Percentiles rank a stretch among this genome's conserved stretches.
phyloP scores from a whole-genome alignment of 768 basidiomycete species.

The Cyathus striatus region DNA sequence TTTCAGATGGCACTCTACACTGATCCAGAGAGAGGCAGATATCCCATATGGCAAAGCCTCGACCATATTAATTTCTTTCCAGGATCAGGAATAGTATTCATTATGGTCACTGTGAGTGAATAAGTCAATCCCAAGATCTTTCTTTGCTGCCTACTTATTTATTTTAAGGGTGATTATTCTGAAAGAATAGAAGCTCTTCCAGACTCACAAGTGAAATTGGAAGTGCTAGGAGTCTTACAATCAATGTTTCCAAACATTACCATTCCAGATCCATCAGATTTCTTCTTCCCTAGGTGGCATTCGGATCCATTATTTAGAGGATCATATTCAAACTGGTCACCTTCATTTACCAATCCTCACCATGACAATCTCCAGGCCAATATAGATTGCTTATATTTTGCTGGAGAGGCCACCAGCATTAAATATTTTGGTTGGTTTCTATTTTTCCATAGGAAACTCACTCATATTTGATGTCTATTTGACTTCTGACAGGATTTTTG shows the following conservation, averaged over 20 bases:
- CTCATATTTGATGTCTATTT: slow-evolving; percentile 2
- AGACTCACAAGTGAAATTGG: slow-evolving; percentile 38
- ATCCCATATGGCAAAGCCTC: slow-evolving; percentile 65
- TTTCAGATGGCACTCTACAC: slow-evolving; percentile 54
- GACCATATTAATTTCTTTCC: slow-evolving; percentile 56
- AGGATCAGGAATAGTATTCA: slow-evolving; percentile 53
- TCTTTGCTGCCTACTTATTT: neutral
- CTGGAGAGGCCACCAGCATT: slow-evolving; percentile 56
- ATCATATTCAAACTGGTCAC: slow-evolving; percentile 68
- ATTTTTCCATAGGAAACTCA: neutral
- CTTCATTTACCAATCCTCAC: slow-evolving; percentile 49
- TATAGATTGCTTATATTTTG: slow-evolving; percentile 52
- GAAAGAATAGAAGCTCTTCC: slow-evolving; percentile 51
- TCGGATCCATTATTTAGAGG: slow-evolving; percentile 49
- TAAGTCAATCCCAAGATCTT: neutral
- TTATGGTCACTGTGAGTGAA: slow-evolving; percentile 37
- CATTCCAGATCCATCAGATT: slow-evolving; percentile 51
- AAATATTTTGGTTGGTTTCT: slow-evolving; percentile 57
- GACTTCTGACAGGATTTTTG: slow-evolving; percentile 38
- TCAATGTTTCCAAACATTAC: slow-evolving; percentile 52
- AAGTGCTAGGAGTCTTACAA: slow-evolving; percentile 53
- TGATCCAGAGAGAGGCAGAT: slow-evolving; percentile 51
- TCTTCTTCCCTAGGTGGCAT: slow-evolving; percentile 53
- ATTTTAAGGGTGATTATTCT: slow-evolving; percentile 52
- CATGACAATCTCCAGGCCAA: slow-evolving; percentile 55